Evolutionary conservation across 2,329 filamentous ascomycete species (phyloP).

Genomic region (Knoxdaviesia proteae): DNA sequence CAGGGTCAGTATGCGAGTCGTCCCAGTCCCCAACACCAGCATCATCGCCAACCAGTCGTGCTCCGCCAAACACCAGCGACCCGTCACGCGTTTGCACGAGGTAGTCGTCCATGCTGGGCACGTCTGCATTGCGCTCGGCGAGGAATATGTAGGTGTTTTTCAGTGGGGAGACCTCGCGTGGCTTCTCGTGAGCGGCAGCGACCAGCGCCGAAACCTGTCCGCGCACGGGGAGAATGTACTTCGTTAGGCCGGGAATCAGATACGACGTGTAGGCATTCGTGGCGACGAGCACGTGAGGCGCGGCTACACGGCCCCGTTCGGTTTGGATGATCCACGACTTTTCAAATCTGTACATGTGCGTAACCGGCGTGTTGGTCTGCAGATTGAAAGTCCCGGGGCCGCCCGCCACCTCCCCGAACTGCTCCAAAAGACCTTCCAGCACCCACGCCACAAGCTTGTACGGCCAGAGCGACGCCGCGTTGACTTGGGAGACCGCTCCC

Average conservation of each 20-base stretch:
- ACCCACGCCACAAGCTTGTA: slow-evolving; percentile 66
- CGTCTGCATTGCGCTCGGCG: slow-evolving; percentile 10
- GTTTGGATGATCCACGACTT: slow-evolving; percentile 43
- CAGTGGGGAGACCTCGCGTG: slow-evolving; percentile 15
- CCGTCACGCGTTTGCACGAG: slow-evolving; percentile 39
- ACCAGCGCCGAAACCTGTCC: slow-evolving; percentile 50
- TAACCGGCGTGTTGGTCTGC: slow-evolving; percentile 52
- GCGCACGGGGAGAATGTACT: slow-evolving; percentile 56
- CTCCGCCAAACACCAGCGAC: slow-evolving; percentile 54
- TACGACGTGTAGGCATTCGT: slow-evolving; percentile 72
- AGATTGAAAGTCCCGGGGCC: slow-evolving; percentile 33
- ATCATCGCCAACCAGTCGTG: slow-evolving; percentile 27
- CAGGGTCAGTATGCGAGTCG: slow-evolving; percentile 34
- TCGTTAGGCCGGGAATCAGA: slow-evolving; percentile 46
- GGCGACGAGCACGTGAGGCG: slow-evolving; percentile 49
- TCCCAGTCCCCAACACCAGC: slow-evolving; percentile 35
- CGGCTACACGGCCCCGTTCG: slow-evolving; percentile 40
- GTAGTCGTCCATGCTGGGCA: slow-evolving; percentile 43
- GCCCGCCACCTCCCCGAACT: slow-evolving; percentile 12
- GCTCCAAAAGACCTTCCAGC: slow-evolving; percentile 33
- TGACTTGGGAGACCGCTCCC: slow-evolving; percentile 42
- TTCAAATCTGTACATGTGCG: slow-evolving; percentile 18
- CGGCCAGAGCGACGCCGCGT: slow-evolving; percentile 56
- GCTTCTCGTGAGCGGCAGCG: slow-evolving; percentile 23
- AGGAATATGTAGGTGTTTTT: slow-evolving; percentile 44